Evolutionary conservation across 176 grass and related monocot genomes (phyloP).

Genomic region (Raddia guianensis): DNA sequence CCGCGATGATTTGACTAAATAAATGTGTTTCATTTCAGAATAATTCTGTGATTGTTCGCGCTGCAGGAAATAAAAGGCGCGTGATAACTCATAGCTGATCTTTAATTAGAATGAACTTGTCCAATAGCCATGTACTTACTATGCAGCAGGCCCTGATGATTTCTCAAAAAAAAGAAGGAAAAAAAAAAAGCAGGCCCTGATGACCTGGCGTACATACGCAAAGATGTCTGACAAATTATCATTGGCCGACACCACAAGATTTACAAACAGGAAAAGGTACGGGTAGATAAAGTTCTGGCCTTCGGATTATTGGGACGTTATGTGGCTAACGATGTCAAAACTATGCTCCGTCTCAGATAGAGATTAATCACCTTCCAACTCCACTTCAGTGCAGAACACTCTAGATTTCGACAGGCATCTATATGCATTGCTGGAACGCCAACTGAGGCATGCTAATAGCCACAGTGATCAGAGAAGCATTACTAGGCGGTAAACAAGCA

Average conservation of each 20-base stretch:
- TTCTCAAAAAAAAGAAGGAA: too few species aligned
- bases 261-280: not conserved
- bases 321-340: not conserved
- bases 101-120: not conserved
- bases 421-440: not conserved
- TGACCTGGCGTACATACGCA: not conserved
- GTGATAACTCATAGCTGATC: not conserved
- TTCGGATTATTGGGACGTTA: not conserved
- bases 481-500: constrained; percentile 15
- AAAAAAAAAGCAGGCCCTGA: not conserved
- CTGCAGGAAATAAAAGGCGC: not conserved
- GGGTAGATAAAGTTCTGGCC: not conserved
- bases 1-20: not conserved
- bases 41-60: not conserved
- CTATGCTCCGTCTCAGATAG: not conserved
- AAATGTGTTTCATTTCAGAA: not conserved
- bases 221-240: not conserved
- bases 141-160: not conserved
- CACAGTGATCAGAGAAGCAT: not conserved
- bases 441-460: not conserved
- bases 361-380: not conserved
- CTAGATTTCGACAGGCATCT: not conserved
- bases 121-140: not conserved
- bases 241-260: not conserved
- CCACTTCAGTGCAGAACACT: not conserved